phyloP scores from a whole-genome alignment of 805 yeast genomes.

The Candida glaebosa region DNA sequence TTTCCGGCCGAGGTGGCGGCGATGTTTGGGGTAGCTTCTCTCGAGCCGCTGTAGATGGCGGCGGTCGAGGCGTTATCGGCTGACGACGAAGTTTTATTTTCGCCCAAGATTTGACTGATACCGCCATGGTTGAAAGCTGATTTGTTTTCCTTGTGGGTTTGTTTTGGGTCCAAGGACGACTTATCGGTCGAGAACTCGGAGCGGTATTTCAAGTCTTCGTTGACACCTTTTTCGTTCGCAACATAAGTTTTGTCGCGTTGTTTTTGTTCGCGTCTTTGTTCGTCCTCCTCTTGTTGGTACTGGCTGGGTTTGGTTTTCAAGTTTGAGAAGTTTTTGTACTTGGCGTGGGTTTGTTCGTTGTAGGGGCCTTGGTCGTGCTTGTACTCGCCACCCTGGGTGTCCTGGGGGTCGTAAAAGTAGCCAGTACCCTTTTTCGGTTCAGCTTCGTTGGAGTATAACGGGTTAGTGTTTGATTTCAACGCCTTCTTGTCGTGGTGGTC shows the following conservation, averaged over 20 bases:
- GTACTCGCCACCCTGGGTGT: conserved; percentile 33
- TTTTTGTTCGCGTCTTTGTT: conserved; percentile 7
- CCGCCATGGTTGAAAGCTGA: conserved; percentile 30
- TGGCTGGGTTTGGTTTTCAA: conserved; percentile 16
- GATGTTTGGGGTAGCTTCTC: conserved; percentile 1
- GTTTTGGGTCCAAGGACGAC: conserved; percentile 16
- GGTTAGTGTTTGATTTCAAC: conserved; percentile 18
- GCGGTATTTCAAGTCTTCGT: not conserved
- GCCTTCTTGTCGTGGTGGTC: not conserved
- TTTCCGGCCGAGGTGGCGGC: not conserved
- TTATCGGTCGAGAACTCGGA: not conserved
- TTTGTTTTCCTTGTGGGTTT: conserved; percentile 27
- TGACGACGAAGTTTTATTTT: conserved; percentile 4
- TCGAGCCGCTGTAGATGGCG: conserved; percentile 5
- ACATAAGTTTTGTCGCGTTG: not conserved
- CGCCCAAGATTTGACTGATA: conserved; percentile 9
- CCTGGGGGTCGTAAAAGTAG: conserved; percentile 30
- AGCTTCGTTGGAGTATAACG: conserved; percentile 29
- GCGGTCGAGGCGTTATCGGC: conserved; percentile 9
- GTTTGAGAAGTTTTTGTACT: not conserved
- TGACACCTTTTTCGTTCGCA: not conserved
- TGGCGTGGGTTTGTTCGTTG: conserved; percentile 20
- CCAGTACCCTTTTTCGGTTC: conserved; percentile 26
- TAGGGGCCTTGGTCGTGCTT: conserved; percentile 9
- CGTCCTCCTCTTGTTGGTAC: conserved; percentile 11